Evolutionary conservation across 2,329 filamentous ascomycete species (phyloP), one percentile per base, ranked within the genome.

Genomic region (Lasiodiplodia hormozganensis): DNA sequence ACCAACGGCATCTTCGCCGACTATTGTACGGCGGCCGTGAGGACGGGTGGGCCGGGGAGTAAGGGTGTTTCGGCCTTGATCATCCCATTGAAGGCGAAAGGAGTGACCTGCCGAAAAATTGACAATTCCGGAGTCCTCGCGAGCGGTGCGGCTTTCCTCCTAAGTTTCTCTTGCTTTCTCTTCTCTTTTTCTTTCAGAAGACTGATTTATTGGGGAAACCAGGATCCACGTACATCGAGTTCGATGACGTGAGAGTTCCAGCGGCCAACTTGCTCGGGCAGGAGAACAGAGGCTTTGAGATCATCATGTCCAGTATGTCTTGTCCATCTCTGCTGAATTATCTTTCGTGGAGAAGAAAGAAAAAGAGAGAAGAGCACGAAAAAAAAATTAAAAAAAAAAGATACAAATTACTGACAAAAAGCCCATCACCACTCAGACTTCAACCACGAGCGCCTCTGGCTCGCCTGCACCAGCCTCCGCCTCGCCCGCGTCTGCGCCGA

Each of bases 1-100:
- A 78, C 76, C 11, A 77, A 77, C 52, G 74, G 74, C 62, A 76
- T 77, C 72, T 80, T 77, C 53, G 73, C 72, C 31, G 75, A 76
- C 36, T 77, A 77, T 67, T 77, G 77, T 68, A 77, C 76, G 2
- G 77, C 76, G 0, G 73, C 75, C 1, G 76, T 77, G 0, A 72
- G 76, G 16, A 78, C 76, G 0, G 76, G 76, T 11, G 73, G 72
- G 11, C 67, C 72, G 0, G 76, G 76, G n/a, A 73, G 74, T 12
- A 70, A 69, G 16, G 76, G 76, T 5, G 74, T 78, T 7, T 74
- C 72, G 8, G 76, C 77, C 72, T 72, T 78, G 2, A 70, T 78
- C 3, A 77, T 78, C 25, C 76, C 76, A 0, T 71, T 57, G 38
- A 67, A 67, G 21, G 34, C 54, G 2, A 31, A 47, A 14, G 65